A percentile compares a stretch with the other conserved stretches of the same genome.
Evolutionary conservation across 495 filamentous ascomycete genomes (phyloP).

Genomic region (Penicillium egyptiacum): DNA sequence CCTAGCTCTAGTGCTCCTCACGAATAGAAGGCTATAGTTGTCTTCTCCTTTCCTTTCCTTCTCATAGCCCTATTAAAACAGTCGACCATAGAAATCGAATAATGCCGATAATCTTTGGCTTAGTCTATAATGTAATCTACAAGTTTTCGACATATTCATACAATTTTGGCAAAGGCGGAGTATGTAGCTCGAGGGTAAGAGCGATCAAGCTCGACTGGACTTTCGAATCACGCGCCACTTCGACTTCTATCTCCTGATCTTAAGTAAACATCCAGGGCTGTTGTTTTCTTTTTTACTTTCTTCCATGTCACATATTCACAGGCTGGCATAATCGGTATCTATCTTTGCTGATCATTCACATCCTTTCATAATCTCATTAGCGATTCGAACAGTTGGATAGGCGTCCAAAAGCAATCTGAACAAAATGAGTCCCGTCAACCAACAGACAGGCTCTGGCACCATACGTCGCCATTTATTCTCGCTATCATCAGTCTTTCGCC

Average conservation of each 20-base stretch:
- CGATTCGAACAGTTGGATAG: not conserved
- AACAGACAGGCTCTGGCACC: not conserved
- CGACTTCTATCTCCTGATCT: not conserved
- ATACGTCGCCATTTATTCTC: slow-evolving; percentile 14
- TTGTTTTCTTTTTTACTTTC: not conserved
- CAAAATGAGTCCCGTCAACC: not conserved
- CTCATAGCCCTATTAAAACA: not conserved
- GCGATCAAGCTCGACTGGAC: not conserved
- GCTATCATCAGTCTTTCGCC: slow-evolving; percentile 21
- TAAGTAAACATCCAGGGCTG: not conserved
- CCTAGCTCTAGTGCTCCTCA: not conserved
- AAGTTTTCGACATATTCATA: too few relatives aligned
- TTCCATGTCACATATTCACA: not conserved
- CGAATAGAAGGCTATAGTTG: not conserved
- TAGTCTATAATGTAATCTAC: not conserved
- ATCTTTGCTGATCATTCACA: not conserved
- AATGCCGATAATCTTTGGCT: not conserved
- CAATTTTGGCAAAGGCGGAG: not conserved
- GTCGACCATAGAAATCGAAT: not conserved
- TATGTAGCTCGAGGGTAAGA: not conserved
- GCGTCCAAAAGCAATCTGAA: not conserved
- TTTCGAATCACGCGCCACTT: not conserved
- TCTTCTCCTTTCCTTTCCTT: not conserved
- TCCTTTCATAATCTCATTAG: not conserved
- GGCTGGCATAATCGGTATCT: not conserved